Percentiles rank a stretch among this genome's conserved stretches.
These are phyloP conservation scores for Sclerotinia spermophila DNA, from an alignment of 2,329 filamentous ascomycete genomes.

Conservation along the genomic window DNA sequence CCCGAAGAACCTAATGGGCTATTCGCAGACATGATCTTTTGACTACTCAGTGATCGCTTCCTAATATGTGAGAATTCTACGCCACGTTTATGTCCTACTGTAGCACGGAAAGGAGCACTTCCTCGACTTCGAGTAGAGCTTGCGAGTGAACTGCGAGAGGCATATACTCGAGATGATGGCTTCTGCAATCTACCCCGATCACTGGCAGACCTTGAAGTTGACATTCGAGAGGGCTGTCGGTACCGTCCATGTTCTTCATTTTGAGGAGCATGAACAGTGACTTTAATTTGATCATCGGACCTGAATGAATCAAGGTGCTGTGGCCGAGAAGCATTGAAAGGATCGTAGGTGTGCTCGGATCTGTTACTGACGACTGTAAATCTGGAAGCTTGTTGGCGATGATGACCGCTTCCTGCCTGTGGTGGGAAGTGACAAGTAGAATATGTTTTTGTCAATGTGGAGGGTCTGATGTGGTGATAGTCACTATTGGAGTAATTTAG, in stretches of 20 bases:
- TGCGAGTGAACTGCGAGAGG: slow-evolving; percentile 47
- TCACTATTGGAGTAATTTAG: slow-evolving; percentile 86
- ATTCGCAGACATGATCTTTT: slow-evolving; percentile 17
- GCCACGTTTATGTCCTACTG: slow-evolving; percentile 55
- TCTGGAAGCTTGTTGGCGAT: slow-evolving; percentile 51
- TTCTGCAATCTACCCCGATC: slow-evolving; percentile 22
- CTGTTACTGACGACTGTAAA: slow-evolving; percentile 65
- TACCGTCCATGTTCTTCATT: slow-evolving; percentile 10
- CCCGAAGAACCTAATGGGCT: background rate
- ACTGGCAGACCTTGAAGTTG: slow-evolving; percentile 14
- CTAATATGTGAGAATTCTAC: slow-evolving; percentile 60
- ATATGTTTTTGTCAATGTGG: slow-evolving; percentile 55
- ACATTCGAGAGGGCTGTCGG: slow-evolving; percentile 1
- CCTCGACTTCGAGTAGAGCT: slow-evolving; percentile 42
- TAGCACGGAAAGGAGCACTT: slow-evolving; percentile 39
- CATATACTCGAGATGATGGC: slow-evolving; percentile 33
- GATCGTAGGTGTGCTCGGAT: slow-evolving; percentile 74
- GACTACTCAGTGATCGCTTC: slow-evolving; percentile 22
- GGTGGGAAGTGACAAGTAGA: slow-evolving; percentile 59
- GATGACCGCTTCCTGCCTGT: slow-evolving; percentile 45
- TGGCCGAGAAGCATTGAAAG: slow-evolving; percentile 61
- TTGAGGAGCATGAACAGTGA: slow-evolving; percentile 32
- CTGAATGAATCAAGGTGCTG: slow-evolving; percentile 44
- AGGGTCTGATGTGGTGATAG: slow-evolving; percentile 72
- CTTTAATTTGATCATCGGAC: slow-evolving; percentile 38